phyloP scores from a whole-genome alignment of 352 stramenopile genomes.

The Ophiocytium majus region DNA sequence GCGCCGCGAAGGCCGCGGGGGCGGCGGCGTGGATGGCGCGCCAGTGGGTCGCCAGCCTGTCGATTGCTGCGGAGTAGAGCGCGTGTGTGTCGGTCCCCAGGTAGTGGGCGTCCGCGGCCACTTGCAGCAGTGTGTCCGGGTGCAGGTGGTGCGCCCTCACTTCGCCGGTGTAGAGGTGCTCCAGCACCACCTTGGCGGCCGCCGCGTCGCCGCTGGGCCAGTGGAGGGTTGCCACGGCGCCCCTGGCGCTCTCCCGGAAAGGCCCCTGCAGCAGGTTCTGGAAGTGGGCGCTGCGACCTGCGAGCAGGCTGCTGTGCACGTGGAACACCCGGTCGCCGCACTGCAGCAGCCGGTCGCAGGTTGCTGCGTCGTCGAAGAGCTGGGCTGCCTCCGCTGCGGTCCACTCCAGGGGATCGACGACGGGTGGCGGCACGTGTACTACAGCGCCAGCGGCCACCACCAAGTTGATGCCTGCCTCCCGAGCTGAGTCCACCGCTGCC shows the following conservation, averaged over 20 bases:
- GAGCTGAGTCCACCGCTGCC: no score
- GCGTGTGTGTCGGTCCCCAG: neutral
- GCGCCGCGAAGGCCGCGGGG: neutral
- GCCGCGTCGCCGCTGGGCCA: neutral
- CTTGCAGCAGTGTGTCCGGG: neutral
- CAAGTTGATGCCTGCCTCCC: no score
- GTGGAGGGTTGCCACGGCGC: neutral
- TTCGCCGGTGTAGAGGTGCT: neutral
- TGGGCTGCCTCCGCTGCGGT: neutral
- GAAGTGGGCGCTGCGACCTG: neutral
- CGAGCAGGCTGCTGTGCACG: neutral
- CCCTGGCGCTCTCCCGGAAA: neutral
- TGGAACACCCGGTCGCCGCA: neutral
- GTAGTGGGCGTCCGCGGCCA: neutral
- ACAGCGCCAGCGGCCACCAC: no score
- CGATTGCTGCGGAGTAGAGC: neutral
- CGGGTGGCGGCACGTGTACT: neutral
- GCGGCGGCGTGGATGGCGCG: no score
- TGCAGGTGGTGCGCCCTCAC: neutral
- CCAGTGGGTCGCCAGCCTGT: neutral
- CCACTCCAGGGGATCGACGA: neutral
- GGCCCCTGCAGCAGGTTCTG: neutral
- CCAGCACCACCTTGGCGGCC: neutral
- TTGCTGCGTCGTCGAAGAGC: neutral
- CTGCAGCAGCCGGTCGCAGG: neutral